Base-by-base conservation (phyloP, 2,329 filamentous ascomycete genomes). In the Coniochaeta hoffmannii region DNA sequence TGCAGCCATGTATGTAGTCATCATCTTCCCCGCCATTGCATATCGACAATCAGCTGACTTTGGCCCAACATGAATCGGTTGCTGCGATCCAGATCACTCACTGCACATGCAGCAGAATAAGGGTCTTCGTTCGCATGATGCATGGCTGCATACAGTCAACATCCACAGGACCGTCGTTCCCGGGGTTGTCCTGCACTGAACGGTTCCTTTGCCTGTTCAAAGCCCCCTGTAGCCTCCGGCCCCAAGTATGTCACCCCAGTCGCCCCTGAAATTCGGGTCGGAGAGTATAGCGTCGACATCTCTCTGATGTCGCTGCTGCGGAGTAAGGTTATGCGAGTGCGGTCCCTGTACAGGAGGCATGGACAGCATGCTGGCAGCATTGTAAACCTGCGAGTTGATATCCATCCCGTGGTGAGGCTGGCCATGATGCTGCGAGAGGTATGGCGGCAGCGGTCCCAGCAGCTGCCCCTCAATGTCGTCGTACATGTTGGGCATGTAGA, bases 381-480 rank as follows among this genome's bases (percentile, higher is more conserved):
- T 67, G 56, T 74, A 80, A 71, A 79, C 75, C 22, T 74, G 73
- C 32, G 67, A 63, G 15, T 71, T 62, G 52, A 77, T 69, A 55
- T 68, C 69, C 62, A 80, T 71, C 28, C 71, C 71, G 34, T 70
- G 66, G 51, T 75, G 73, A 4, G 66, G 65, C 46, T 76, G 71
- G 24, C 71, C 65, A 62, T 73, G 66, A 46, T 85, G 66, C 50
- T 85, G 81, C 70, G 88, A 80, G 61, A 90, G 74, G 64, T 89
- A 92, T 35, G 86, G 82, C 15, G 87, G 86, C 35, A 90, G 76
- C 1, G 87, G 82, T 0, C 83, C 85, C 56, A 89, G 82, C 12
- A 91, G 75, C 60, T 90, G 87, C 17, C 86, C 87, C 63, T 91
- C 88, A 53, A 89, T 81, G 54, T 87, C 85, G 59, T 86, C 84